A percentile compares a stretch with the other conserved stretches of the same genome.
Evolutionary conservation across 225 moss, liverwort and hornwort genomes (phyloP).

Genomic region (Physcomitrellopsis africana): DNA sequence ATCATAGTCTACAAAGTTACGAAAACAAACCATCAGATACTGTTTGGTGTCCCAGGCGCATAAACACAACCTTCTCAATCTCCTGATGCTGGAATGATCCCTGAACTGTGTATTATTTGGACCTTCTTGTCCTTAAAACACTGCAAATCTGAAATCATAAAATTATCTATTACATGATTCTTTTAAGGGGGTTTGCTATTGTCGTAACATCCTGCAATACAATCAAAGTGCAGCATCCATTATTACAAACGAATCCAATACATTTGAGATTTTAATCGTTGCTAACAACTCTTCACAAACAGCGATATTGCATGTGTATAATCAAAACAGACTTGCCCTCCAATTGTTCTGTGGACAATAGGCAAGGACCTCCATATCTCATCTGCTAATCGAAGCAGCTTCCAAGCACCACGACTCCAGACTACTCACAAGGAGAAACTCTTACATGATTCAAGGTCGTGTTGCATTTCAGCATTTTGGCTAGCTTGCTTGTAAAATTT

Average conservation of each 20-base stretch:
- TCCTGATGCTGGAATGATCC: too few species aligned
- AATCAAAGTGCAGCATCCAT: neutral
- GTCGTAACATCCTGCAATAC: constrained; percentile 11
- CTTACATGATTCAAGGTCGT: neutral
- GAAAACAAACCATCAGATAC: too few species aligned
- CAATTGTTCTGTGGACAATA: neutral
- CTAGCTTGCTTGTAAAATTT: neutral
- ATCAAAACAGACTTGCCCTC: neutral
- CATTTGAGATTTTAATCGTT: neutral
- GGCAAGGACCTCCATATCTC: too few species aligned
- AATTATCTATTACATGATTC: neutral
- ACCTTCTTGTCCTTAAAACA: neutral
- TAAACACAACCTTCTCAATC: too few species aligned
- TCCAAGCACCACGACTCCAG: neutral
- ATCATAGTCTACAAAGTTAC: too few species aligned
- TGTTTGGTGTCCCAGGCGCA: too few species aligned
- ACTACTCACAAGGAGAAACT: neutral
- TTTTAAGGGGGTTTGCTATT: neutral
- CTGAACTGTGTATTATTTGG: too few species aligned
- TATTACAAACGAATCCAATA: neutral
- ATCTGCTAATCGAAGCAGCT: neutral
- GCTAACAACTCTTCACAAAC: neutral
- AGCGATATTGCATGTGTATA: neutral
- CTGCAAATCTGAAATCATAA: constrained; percentile 1
- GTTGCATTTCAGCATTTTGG: neutral